Conservation (phyloP, 805 yeast species). For the Nakazawaea siamensis region DNA sequence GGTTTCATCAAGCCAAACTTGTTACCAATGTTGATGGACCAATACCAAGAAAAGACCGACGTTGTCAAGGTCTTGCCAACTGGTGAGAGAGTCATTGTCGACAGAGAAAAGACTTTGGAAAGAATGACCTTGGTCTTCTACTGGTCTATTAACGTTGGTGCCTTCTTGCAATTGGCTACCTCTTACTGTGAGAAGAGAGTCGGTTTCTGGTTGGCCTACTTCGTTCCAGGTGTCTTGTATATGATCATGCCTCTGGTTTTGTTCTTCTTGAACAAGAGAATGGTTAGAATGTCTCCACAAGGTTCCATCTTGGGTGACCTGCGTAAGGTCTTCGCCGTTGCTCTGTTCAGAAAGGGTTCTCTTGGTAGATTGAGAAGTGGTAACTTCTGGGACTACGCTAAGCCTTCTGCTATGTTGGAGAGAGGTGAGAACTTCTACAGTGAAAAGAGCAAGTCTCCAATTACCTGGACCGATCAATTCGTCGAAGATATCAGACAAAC, state of each 20-base stretch:
- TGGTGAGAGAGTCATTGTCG: constrained; percentile 61
- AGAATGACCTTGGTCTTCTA: constrained; percentile 36
- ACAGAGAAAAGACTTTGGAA: constrained; percentile 33
- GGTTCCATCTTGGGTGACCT: constrained; percentile 41
- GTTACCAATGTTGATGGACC: constrained; percentile 45
- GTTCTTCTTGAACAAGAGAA: constrained; percentile 22
- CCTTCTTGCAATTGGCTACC: constrained; percentile 44
- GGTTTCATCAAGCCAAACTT: constrained; percentile 49
- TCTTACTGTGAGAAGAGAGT: constrained; percentile 41
- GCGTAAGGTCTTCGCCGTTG: constrained; percentile 30
- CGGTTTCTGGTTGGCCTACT: constrained; percentile 48
- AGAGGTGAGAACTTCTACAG: constrained; percentile 30
- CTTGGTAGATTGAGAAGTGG: constrained; percentile 29
- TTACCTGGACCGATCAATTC: constrained; percentile 32
- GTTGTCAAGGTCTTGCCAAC: constrained; percentile 45
- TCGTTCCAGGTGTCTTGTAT: constrained; percentile 49
- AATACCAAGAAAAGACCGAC: constrained; percentile 53
- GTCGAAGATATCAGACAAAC: constrained; percentile 38
- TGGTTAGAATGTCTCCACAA: constrained; percentile 26
- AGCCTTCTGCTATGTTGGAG: constrained; percentile 32
- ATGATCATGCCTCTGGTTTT: constrained; percentile 43
- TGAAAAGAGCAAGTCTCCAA: constrained; percentile 23
- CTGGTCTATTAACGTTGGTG: constrained; percentile 49
- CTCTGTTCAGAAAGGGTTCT: constrained; percentile 33
- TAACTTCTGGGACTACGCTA: constrained; percentile 42